These are phyloP conservation scores for Cryptococcus sp. DNA, from an alignment of 1,284 basidiomycete genomes.

Conservation along the genomic window DNA sequence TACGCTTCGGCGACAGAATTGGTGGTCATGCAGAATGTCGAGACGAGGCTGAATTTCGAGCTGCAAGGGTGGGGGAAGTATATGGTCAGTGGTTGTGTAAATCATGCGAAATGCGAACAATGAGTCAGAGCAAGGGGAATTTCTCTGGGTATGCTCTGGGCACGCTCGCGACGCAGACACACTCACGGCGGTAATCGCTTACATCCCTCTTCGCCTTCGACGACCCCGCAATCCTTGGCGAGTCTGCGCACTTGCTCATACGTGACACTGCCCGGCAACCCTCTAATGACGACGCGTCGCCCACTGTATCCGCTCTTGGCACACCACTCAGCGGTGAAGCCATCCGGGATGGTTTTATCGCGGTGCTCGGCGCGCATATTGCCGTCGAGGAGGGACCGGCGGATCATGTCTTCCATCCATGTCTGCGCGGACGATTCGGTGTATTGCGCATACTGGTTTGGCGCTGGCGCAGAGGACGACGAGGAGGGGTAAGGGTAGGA, in stretches of 20 bases:
- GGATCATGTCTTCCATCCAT: constrained; percentile 7
- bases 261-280: constrained; percentile 15
- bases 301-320: constrained; percentile 11
- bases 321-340: constrained; percentile 18
- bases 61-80: constrained; percentile 3
- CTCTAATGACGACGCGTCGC: constrained; percentile 24
- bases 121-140: too few relatives aligned
- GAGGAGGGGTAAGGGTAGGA: background rate
- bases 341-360: constrained; percentile 1
- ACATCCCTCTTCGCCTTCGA: constrained; percentile 10
- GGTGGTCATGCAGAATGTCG: constrained; percentile 28
- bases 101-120: background rate
- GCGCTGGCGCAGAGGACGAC: background rate
- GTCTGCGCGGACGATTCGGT: background rate
- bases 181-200: constrained; percentile 24
- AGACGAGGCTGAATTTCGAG: constrained; percentile 15
- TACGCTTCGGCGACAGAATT: constrained; percentile 31
- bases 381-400: background rate
- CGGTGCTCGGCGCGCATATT: background rate
- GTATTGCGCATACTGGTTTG: background rate
- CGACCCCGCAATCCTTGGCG: constrained; percentile 16
- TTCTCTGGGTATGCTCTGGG: too few relatives aligned
- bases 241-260: constrained; percentile 11
- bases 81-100: too few relatives aligned
- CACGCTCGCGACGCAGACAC: too few relatives aligned